Percentiles rank a stretch among this genome's conserved stretches.
These are phyloP conservation scores for Luffa acutangula DNA, from an alignment of 306 rosid genomes.

Conservation along the genomic window DNA sequence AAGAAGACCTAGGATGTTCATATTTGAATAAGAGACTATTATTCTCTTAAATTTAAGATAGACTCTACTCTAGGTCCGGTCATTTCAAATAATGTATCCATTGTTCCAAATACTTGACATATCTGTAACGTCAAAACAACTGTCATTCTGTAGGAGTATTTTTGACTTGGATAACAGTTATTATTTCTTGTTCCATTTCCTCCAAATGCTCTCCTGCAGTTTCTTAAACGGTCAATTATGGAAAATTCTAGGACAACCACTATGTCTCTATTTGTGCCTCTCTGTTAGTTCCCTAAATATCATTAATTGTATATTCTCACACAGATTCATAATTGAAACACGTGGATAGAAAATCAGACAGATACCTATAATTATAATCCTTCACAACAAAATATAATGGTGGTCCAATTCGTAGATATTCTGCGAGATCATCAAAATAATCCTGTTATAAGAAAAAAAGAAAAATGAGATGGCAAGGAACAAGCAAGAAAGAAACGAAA, in stretches of 20 bases:
- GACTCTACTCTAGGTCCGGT: background rate
- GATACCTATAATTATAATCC: slow-evolving; percentile 79
- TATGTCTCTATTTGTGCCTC: background rate
- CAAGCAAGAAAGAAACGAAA: background rate
- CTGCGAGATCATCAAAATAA: slow-evolving; percentile 62
- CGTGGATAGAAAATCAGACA: background rate
- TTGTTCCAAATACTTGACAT: background rate
- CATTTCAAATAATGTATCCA: background rate
- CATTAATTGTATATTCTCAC: background rate
- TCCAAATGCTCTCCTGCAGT: background rate
- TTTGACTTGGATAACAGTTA: background rate
- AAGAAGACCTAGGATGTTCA: no score
- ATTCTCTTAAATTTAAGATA: no score
- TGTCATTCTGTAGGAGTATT: background rate
- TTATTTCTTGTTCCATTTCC: background rate
- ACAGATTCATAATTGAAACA: background rate
- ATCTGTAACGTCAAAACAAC: background rate
- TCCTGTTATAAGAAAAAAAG: slow-evolving; percentile 37
- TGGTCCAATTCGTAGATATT: slow-evolving; percentile 89
- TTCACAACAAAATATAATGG: slow-evolving; percentile 91
- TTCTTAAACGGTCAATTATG: background rate
- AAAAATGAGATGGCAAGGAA: slow-evolving; percentile 7
- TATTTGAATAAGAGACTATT: no score
- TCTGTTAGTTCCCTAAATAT: background rate
- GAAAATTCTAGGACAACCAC: background rate